Base-by-base conservation (phyloP, 1,139 yeast species). In the Candida sojae region DNA sequence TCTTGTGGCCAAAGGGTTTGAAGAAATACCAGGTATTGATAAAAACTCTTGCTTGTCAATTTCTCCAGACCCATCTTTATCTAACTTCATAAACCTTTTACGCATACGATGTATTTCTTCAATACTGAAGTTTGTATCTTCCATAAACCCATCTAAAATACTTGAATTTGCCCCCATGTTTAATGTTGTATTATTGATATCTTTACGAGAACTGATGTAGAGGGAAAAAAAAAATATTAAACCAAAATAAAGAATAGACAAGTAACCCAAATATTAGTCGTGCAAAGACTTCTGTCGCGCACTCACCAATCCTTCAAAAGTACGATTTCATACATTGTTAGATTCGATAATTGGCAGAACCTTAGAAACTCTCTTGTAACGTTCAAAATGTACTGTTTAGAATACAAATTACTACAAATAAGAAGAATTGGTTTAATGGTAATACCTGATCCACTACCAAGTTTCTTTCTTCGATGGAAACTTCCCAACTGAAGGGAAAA, bases 41-140 rank as follows among this genome's bases (percentile, higher is more conserved):
- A 92, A 75, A 61, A 95, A 93, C 68, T 95, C 99, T 44, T 83
- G 84, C 57, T 87, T 87, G 53, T 93, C 98, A 41, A 95, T 88
- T 21, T 96, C 85, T 1, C 99, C 99, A 3, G 92, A 84, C 47
- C 92, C 87, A 65, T 95, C 98, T 55, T 87, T 85, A 67, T 95
- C 99, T 46, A 95, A 74, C 64, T 95, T 95, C 96, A 92, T 88
- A 66, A 95, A 95, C 56, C 99, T 75, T 63, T 91, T 91, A 53
- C 96, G 82, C 53, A 95, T 75, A 52, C 99, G 78, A 63, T 92
- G 96, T 46, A 95, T 88, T 63, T 95, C 99, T 55, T 90, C 97
- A 46, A 86, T 79, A 52, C 88, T 92, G 64, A 90, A 87, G 67
- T 84, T 84, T n/a, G 93, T 86, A 39, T 88, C 90, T 63, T 85